These are phyloP conservation scores for Saccharum hybrid DNA, from an alignment of 202 grass and related monocot genomes.

Conservation along the genomic window DNA sequence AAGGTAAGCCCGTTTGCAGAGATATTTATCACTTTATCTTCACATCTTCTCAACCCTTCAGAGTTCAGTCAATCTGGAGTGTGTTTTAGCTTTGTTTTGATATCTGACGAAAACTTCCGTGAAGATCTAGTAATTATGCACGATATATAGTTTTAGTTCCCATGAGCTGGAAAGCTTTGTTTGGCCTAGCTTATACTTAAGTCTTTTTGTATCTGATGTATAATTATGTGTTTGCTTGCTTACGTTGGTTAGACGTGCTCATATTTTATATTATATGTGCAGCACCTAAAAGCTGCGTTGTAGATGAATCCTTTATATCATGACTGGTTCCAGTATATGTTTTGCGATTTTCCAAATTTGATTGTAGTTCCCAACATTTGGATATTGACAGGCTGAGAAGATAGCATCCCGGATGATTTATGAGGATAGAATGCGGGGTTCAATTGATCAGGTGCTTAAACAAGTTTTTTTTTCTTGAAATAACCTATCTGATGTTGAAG, in stretches of 20 bases:
- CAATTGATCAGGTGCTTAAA: conserved; percentile 83
- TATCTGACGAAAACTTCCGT: background rate
- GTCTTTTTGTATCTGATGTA: background rate
- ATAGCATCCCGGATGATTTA: conserved; percentile 96
- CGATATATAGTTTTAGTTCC: background rate
- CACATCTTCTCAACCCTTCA: background rate
- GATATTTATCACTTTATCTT: background rate
- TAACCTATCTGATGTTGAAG: background rate
- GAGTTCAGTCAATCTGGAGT: background rate
- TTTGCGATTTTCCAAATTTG: background rate
- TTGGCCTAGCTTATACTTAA: background rate
- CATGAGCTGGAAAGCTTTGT: background rate
- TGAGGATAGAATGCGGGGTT: conserved; percentile 97
- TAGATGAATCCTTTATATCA: conserved; percentile 20
- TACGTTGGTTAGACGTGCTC: background rate
- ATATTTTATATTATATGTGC: background rate
- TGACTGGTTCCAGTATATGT: background rate
- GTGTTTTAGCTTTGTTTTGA: background rate
- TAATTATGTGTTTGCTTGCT: background rate
- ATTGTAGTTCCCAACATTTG: conserved; percentile 16
- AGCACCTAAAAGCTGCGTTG: background rate
- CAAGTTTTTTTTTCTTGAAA: background rate
- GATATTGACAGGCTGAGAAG: conserved; percentile 84
- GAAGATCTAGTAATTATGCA: background rate
- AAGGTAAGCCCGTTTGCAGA: conserved; percentile 60